A percentile compares a stretch with the other conserved stretches of the same genome.
phyloP scores from a whole-genome alignment of 208 protist species.

The Trypanosoma platydactyli region DNA sequence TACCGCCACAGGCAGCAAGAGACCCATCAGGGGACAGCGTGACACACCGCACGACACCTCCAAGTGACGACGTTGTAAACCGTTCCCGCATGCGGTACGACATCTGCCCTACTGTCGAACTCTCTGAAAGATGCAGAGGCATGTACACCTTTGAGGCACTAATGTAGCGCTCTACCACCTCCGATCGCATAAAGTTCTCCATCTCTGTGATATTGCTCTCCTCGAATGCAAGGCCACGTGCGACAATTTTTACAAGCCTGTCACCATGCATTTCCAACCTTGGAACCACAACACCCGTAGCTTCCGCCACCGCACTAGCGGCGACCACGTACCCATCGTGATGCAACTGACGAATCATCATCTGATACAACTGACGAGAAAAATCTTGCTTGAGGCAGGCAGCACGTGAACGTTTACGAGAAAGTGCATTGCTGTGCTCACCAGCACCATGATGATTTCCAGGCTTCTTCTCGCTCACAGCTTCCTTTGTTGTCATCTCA shows the following conservation, averaged over 20 bases:
- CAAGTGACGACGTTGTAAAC: slow-evolving; percentile 69
- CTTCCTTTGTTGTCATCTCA: slow-evolving; percentile 11
- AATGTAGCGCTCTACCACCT: slow-evolving; percentile 80
- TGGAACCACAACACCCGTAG: slow-evolving; percentile 61
- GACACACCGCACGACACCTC: slow-evolving; percentile 62
- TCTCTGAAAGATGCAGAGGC: slow-evolving; percentile 53
- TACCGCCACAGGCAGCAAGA: slow-evolving; percentile 61
- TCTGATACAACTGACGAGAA: slow-evolving; percentile 64
- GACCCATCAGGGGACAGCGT: slow-evolving; percentile 72
- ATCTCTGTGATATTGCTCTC: slow-evolving; percentile 37
- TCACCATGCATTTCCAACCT: slow-evolving; percentile 48
- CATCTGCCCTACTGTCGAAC: slow-evolving; percentile 48
- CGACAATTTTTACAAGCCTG: slow-evolving; percentile 46
- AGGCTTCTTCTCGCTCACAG: no score
- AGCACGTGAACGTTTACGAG: slow-evolving; percentile 51
- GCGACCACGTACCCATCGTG: slow-evolving; percentile 78
- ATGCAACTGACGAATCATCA: slow-evolving; percentile 80
- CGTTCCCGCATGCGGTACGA: slow-evolving; percentile 62
- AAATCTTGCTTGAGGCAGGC: slow-evolving; percentile 50
- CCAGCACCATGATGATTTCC: no score
- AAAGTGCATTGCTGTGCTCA: slow-evolving; percentile 5
- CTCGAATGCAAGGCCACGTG: slow-evolving; percentile 48
- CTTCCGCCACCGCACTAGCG: slow-evolving; percentile 69
- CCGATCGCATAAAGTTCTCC: slow-evolving; percentile 34
- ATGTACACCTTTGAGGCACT: slow-evolving; percentile 75